These are phyloP conservation scores for Vigna trinervia DNA, from an alignment of 306 rosid species.

Conservation along the genomic window DNA sequence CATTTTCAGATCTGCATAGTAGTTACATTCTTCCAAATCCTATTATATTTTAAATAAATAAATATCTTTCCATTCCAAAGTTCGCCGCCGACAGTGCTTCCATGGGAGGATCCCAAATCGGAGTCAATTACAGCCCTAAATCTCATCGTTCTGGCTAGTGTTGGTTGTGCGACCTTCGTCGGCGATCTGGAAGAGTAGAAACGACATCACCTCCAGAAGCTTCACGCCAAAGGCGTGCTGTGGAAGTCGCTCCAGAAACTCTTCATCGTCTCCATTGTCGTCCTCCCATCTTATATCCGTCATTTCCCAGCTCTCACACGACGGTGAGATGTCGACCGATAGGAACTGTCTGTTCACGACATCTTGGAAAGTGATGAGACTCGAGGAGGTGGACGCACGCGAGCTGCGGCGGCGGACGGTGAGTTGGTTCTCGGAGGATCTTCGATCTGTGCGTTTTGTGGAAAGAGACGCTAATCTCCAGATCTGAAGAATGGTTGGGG, in stretches of 20 bases:
- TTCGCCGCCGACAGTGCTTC: conserved; percentile 59
- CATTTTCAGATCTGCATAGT: conserved; percentile 16
- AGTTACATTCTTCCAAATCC: too few relatives aligned
- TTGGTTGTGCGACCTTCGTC: conserved; percentile 26
- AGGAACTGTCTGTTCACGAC: conserved; percentile 98
- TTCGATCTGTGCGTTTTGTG: conserved; percentile 66
- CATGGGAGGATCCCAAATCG: conserved; percentile 74
- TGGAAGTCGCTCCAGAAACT: conserved; percentile 76
- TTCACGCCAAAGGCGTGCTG: conserved; percentile 82
- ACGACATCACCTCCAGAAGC: conserved; percentile 73
- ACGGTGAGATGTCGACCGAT: too few relatives aligned
- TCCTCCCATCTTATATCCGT: conserved; percentile 59
- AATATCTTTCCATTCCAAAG: conserved; percentile 52
- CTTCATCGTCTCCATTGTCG: conserved; percentile 41
- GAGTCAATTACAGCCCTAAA: conserved; percentile 63
- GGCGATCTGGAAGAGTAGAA: conserved; percentile 87
- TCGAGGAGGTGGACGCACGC: conserved; percentile 68
- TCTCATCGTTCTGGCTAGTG: conserved; percentile 57
- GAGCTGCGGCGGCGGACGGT: conserved; percentile 87
- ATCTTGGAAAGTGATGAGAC: conserved; percentile 79
- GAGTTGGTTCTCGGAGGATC: conserved; percentile 71
- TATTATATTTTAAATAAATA: too few relatives aligned
- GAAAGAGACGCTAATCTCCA: conserved; percentile 74
- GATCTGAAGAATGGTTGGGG: conserved; percentile 97
- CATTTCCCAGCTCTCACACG: conserved; percentile 82